These are phyloP conservation scores for Moringa oleifera DNA, from an alignment of 345 rosid species.

Conservation along the genomic window DNA sequence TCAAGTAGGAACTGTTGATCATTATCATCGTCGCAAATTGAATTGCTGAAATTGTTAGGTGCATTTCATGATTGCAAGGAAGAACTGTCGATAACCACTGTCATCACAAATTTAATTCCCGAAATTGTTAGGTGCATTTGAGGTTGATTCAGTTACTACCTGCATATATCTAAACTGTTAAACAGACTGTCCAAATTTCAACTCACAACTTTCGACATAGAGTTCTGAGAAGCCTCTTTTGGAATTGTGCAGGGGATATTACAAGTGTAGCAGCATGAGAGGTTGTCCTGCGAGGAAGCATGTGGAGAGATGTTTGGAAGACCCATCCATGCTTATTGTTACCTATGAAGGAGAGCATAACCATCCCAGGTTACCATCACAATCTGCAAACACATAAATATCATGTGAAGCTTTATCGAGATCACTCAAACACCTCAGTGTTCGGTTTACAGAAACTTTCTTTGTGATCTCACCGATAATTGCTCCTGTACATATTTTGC, in stretches of 20 bases:
- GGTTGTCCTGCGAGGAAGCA: constrained; percentile 99
- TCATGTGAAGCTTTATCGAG: constrained; percentile 3
- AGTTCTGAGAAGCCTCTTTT: not conserved
- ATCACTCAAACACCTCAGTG: constrained; percentile 17
- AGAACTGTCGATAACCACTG: no score
- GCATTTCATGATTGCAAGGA: no score
- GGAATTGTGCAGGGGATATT: constrained; percentile 69
- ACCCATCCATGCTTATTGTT: constrained; percentile 83
- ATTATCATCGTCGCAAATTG: no score
- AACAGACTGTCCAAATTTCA: no score
- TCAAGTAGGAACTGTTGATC: not conserved
- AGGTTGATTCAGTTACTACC: not conserved
- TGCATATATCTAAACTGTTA: not conserved
- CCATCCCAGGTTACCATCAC: constrained; percentile 64
- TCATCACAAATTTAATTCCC: no score
- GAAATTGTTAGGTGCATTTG: not conserved
- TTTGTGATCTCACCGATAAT: constrained; percentile 22
- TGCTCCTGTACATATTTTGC: constrained; percentile 58
- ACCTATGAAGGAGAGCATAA: constrained; percentile 97
- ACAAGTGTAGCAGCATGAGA: constrained; percentile 97
- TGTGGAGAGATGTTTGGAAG: constrained; percentile 92
- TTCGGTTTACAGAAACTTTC: constrained; percentile 4
- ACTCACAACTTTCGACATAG: no score
- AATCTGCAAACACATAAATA: constrained; percentile 52
- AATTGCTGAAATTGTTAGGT: no score